These are phyloP conservation scores for Blastomyces parvus DNA, from an alignment of 2,329 filamentous ascomycete genomes.

Conservation along the genomic window DNA sequence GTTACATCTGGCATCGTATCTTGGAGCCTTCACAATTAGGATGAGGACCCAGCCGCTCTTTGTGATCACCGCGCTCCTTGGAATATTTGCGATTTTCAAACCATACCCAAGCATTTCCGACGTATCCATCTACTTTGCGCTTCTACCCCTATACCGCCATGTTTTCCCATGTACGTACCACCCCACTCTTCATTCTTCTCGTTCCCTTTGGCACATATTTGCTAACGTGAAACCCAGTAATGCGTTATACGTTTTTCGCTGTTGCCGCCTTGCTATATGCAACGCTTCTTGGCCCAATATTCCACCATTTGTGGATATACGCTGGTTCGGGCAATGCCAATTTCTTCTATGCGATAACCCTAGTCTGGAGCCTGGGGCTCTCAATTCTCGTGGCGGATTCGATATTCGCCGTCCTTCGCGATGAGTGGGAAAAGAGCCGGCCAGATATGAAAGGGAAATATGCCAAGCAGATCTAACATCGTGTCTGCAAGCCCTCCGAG, in stretches of 20 bases:
- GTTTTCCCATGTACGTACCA: constrained; percentile 62
- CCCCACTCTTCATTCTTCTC: not conserved
- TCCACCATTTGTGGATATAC: constrained; percentile 97
- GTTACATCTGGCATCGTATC: constrained; percentile 86
- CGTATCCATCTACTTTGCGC: constrained; percentile 71
- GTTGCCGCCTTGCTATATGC: constrained; percentile 77
- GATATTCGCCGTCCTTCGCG: constrained; percentile 76
- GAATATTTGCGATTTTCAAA: constrained; percentile 91
- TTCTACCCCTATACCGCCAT: constrained; percentile 81
- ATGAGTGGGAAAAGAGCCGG: constrained; percentile 87
- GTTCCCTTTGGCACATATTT: not conserved
- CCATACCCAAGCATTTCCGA: constrained; percentile 92
- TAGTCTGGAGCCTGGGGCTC: constrained; percentile 93
- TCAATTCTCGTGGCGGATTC: constrained; percentile 80
- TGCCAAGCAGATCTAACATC: constrained; percentile 63
- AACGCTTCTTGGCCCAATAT: constrained; percentile 80
- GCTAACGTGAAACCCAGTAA: constrained; percentile 47
- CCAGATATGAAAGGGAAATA: constrained; percentile 87
- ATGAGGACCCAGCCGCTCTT: constrained; percentile 79
- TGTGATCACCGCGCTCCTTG: constrained; percentile 71
- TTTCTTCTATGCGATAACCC: constrained; percentile 97
- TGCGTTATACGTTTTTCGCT: constrained; percentile 86
- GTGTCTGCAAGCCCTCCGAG: not conserved
- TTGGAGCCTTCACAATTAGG: constrained; percentile 73
- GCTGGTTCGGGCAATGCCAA: constrained; percentile 96